Base-by-base conservation (phyloP, 192 early-diverging fungal genomes). In the Umbelopsis sp. region DNA sequence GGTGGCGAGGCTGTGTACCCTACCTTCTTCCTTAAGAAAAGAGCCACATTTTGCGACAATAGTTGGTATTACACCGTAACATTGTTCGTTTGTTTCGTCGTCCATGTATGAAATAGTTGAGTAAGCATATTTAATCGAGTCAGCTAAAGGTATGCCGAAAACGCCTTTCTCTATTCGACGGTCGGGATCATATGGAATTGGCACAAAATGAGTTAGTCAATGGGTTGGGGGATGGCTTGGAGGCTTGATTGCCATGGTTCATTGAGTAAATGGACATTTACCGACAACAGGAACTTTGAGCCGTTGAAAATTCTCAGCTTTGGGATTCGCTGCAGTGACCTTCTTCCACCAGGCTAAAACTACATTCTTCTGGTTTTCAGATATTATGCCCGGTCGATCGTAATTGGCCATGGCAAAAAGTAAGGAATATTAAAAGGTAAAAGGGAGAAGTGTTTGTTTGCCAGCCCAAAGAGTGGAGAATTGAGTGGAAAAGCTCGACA, bases 41-140 rank as follows among this genome's bases (percentile, higher is more conserved):
- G 71, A 73, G 16, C 79, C 79, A 75, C 79, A 80, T 74, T 80
- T 80, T 9, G 79, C 79, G 10, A 80, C 50, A 41, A 80, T 77
- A 17, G 75, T 76, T 11, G 79, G 79, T 51, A 80, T 74, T 17
- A 73, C 52, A 34, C 79, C 79, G 50, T 53, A 73, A 45, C 75
- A 74, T 32, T 80, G 79, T 16, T 59, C 67, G 49, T 71, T 72
- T 1, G 71, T 72, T 14, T 77, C 44, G 54, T 76, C 71, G 45
- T 74, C 72, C 31, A 80, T 66, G 51, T 80, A 80, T 21, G 74
- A 70, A 34, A 80, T 80, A 36, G 53, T 69, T 9, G 70, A 71
- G 36, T 54, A 62, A 6, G 76, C 71, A 49, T 77, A 77, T 29
- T 49, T 68, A 26, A 77, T 72, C 3, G 76, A 77, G 2, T 77